phyloP scores from a whole-genome alignment of 495 filamentous ascomycete genomes.

The Platismatia glauca region DNA sequence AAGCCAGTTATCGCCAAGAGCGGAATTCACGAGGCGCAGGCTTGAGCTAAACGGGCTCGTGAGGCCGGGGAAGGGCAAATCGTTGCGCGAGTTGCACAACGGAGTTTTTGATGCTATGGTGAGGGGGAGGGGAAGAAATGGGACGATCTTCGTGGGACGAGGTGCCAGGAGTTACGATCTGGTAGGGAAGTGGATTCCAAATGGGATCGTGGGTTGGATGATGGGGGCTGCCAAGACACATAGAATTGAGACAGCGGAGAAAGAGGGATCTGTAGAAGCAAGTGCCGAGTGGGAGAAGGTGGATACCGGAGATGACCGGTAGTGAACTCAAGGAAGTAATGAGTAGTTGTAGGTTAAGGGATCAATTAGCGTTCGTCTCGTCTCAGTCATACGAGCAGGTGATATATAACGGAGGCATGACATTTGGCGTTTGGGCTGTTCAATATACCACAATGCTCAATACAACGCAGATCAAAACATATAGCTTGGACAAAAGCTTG shows the following conservation, averaged over 20 bases:
- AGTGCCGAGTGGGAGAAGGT: conserved; percentile 9
- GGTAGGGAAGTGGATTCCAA: conserved; percentile 76
- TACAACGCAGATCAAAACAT: not conserved
- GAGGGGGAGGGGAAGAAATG: conserved; percentile 31
- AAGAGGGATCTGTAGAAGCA: conserved; percentile 2
- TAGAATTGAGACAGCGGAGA: not conserved
- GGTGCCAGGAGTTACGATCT: conserved; percentile 77
- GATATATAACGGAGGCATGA: not conserved
- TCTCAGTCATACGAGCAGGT: not conserved
- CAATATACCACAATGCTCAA: not conserved
- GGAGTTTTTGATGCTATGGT: conserved; percentile 82
- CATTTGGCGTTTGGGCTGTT: not conserved
- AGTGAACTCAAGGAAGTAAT: not conserved
- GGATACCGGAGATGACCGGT: not conserved
- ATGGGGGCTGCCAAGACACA: conserved; percentile 43
- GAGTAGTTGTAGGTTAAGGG: not conserved
- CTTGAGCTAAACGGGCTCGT: not conserved
- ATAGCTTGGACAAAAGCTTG: not conserved
- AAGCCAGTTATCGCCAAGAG: conserved; percentile 13
- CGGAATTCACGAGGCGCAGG: conserved; percentile 11
- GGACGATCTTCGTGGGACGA: conserved; percentile 62
- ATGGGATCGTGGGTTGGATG: conserved; percentile 77
- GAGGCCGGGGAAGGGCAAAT: conserved; percentile 42
- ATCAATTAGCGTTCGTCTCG: not conserved
- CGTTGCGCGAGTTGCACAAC: conserved; percentile 66